Evolutionary conservation across 2,329 filamentous ascomycete genomes (phyloP), one percentile per base, ranked within the genome.

Genomic region (Fusarium buxicola): DNA sequence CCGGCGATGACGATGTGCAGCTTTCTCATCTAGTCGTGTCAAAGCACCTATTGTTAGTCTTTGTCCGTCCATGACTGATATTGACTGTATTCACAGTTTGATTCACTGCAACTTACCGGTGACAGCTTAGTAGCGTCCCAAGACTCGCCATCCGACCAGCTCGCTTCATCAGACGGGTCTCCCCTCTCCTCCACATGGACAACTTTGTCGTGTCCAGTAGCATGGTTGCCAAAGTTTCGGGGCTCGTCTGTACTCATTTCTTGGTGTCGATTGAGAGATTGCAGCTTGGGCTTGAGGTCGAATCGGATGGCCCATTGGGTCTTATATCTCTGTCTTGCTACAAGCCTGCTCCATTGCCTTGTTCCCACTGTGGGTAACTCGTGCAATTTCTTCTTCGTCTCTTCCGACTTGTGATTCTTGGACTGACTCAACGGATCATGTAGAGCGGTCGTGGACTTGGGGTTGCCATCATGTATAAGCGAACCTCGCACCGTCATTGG

Each of bases 1-100:
- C 75, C 75, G 16, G 74, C 74, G 9, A 74, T 52, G 41, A 76
- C 58, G 40, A 77, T 70, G 60, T 75, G 73, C 7, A 75, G 46
- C 49, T 77, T 77, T 41, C 70, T 69, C 65, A 61, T 61, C 58
- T 60, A 21, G 5, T 3, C 9, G 12, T 10, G 35, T 18, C 10
- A 31, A 34, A 34, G 7, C 21, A 21, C 21, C 21, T 4, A 21
- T 21, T 50, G 60, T 63, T 21, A 63, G 61, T 15, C 12, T 16
- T 24, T 15, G 11, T 4, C 10, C 34, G 24, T 21, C 32, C 4
- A 21, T 21, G 4, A 21, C 21, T 21, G 21, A 21, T 21, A 21
- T 21, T 21, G 21, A 21, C 21, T 21, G 21, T 6, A 21, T 4
- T 21, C 21, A 21, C 21, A 4, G 21, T 21, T 21, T 21, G 21